Base-by-base conservation (phyloP, 2,329 filamentous ascomycete species). In the Monilinia aucupariae region DNA sequence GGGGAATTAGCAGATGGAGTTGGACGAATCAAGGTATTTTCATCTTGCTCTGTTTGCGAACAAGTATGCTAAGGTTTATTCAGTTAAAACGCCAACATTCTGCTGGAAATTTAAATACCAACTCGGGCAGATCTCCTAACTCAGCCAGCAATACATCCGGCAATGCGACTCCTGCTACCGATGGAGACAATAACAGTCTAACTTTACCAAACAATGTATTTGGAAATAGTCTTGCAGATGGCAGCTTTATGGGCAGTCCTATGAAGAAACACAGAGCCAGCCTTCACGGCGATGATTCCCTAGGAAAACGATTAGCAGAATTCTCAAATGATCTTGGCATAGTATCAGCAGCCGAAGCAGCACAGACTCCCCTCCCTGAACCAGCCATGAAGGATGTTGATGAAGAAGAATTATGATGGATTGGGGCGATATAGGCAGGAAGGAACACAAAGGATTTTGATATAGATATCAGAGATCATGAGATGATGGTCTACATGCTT, bases 1-100 rank as follows among this genome's bases (percentile, higher is more conserved):
- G 87, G 87, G 56, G 90, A 93, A 75, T 80, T 94, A 61, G 87
- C 88, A 49, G 90, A 92, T 66, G 89, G 90, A 54, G 89, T 94
- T 58, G 85, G 90, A 70, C 87, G 91, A 69, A 93, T 94, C 75
- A 89, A 87, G 76, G 90, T 91, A 80, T 72, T 84, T 65, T 61
- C 32, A 45, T 27, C n/a, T 20, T n/a, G 25, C 34, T 53, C 0
- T 53, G n/a, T 47, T 37, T 47, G 30, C 5, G 39, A 15, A n/a
- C 17, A 10, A 15, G n/a, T 15, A 53, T 34, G 9, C 59, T 61
- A 32, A 61, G 15, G 6, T 25, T 25, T 8, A 20, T 45, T 47
- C 17, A 92, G 90, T 85, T 93, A 66, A 93, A 93, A 80, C 84
- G 90, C 67, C 87, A 89, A 67, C 89, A 91, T 74, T 92, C 90